phyloP scores from a whole-genome alignment of 208 protist genomes.

The Histomonas meleagridis region DNA sequence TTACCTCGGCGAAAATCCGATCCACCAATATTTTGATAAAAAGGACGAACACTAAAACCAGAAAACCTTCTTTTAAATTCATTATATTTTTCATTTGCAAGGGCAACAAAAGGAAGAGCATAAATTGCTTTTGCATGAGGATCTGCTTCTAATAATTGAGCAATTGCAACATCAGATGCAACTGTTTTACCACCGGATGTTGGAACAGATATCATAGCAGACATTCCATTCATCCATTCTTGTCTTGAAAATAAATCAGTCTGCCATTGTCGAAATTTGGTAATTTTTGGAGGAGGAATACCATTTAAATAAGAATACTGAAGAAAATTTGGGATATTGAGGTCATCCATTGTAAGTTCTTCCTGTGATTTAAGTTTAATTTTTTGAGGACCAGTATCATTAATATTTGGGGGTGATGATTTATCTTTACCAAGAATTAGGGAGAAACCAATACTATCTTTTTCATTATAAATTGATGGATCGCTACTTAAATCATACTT shows the following conservation, averaged over 20 bases:
- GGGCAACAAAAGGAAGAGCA: constrained; percentile 3
- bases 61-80: neutral
- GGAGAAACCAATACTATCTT: no score
- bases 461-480: no score
- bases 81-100: constrained; percentile 26
- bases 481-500: no score
- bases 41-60: neutral
- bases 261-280: constrained; percentile 11
- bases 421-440: no score
- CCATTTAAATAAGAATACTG: constrained; percentile 20
- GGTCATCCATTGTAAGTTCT: neutral
- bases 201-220: neutral
- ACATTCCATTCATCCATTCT: neutral
- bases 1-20: neutral
- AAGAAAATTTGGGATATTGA: neutral
- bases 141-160: neutral
- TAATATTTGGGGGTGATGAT: no score
- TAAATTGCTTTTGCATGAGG: neutral
- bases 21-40: constrained; percentile 34
- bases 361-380: no score
- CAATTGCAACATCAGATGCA: neutral
- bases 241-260: neutral
- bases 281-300: neutral
- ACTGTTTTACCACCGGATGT: constrained; percentile 36
- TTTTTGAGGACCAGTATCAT: no score